Percentiles rank a stretch among this genome's conserved stretches.
These are phyloP conservation scores for Pleurotus eryngii DNA, from an alignment of 768 basidiomycete species.

Conservation along the genomic window DNA sequence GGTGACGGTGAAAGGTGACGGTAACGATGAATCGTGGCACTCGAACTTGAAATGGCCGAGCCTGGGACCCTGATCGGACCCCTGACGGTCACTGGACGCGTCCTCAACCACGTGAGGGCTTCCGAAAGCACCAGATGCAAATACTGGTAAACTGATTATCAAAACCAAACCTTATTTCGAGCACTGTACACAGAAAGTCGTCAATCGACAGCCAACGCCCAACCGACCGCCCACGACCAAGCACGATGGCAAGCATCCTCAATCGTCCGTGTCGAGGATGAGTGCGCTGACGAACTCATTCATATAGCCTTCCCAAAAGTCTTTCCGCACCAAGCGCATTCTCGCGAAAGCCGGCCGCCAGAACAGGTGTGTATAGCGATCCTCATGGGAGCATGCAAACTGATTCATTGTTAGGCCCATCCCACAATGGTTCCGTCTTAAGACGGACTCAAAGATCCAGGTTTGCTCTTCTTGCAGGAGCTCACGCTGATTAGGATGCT, in stretches of 20 bases:
- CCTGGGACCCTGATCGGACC: no score
- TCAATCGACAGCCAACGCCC: background rate
- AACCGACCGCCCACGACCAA: background rate
- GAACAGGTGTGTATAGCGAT: slow-evolving; percentile 69
- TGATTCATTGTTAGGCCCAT: slow-evolving; percentile 63
- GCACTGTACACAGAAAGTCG: slow-evolving; percentile 6
- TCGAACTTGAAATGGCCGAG: no score
- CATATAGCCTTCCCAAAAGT: slow-evolving; percentile 94
- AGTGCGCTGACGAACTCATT: slow-evolving; percentile 9
- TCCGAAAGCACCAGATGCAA: background rate
- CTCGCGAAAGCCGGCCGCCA: slow-evolving; percentile 95
- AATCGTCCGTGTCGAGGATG: background rate
- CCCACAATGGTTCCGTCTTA: slow-evolving; percentile 98
- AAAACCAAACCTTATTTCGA: slow-evolving; percentile 6
- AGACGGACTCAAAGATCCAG: slow-evolving; percentile 94
- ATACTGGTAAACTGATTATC: slow-evolving; percentile 4
- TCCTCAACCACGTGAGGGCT: background rate
- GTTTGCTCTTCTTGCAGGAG: slow-evolving; percentile 37
- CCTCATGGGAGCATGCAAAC: background rate
- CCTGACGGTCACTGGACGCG: background rate
- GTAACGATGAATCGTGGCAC: background rate
- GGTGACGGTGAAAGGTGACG: background rate
- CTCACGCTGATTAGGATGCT: background rate
- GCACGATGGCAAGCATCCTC: slow-evolving; percentile 42
- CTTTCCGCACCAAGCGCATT: slow-evolving; percentile 94